Conservation (phyloP, 2,329 filamentous ascomycete genomes). For the Lasiodiplodia sp. region DNA sequence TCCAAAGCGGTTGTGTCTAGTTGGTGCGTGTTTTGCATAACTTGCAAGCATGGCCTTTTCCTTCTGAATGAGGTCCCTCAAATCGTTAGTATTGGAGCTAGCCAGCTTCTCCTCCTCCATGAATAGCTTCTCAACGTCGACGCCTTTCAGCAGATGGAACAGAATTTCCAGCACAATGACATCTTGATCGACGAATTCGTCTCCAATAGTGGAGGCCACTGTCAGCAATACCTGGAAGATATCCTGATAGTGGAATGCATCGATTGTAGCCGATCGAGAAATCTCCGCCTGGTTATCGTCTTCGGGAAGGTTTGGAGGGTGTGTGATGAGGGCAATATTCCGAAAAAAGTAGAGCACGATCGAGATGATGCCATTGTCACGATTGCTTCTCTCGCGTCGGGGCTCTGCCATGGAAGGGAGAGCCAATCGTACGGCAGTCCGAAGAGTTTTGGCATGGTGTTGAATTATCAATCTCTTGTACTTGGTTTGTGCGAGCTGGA, state of each 20-base stretch:
- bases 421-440: constrained; percentile 80
- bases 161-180: constrained; percentile 88
- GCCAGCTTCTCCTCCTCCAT: constrained; percentile 77
- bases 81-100: constrained; percentile 73
- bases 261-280: constrained; percentile 85
- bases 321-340: constrained; percentile 85
- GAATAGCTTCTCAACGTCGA: constrained; percentile 84
- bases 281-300: constrained; percentile 92
- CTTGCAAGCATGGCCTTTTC: constrained; percentile 83
- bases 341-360: constrained; percentile 87
- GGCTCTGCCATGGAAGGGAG: constrained; percentile 85
- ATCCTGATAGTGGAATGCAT: constrained; percentile 89
- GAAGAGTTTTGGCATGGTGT: constrained; percentile 79
- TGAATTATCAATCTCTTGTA: constrained; percentile 93
- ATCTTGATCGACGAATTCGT: constrained; percentile 91
- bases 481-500: constrained; percentile 83
- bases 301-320: constrained; percentile 73
- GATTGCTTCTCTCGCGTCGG: constrained; percentile 74
- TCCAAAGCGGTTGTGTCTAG: constrained; percentile 90
- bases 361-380: constrained; percentile 93
- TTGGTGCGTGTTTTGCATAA: constrained; percentile 79
- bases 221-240: constrained; percentile 86
- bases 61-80: constrained; percentile 77
- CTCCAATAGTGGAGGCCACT: constrained; percentile 88
- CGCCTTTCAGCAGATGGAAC: constrained; percentile 90